A percentile compares a stretch with the other conserved stretches of the same genome.
These are phyloP conservation scores for Mytilinidion resinicola DNA, from an alignment of 495 filamentous ascomycete species.

Conservation along the genomic window DNA sequence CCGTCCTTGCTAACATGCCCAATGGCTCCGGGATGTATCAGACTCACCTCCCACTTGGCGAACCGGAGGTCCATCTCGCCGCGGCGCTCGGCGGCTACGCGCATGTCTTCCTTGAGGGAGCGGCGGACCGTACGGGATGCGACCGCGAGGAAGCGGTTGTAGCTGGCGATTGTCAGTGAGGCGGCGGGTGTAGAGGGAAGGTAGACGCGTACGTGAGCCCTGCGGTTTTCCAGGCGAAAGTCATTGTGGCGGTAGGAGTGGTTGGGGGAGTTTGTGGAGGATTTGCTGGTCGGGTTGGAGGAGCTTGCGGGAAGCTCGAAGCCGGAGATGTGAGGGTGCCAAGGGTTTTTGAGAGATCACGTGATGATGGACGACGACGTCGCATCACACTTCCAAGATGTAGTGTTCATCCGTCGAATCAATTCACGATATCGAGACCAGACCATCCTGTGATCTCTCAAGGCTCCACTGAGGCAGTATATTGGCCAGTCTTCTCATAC, in stretches of 20 bases:
- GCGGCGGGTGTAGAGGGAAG: not conserved
- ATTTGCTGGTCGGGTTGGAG: too few species aligned
- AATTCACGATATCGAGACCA: too few species aligned
- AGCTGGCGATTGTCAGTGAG: slow-evolving; percentile 44
- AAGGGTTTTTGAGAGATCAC: too few species aligned
- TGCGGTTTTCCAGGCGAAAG: slow-evolving; percentile 96
- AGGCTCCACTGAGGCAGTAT: too few species aligned
- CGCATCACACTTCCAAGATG: too few species aligned
- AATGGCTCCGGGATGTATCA: slow-evolving; percentile 7
- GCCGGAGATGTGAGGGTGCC: too few species aligned
- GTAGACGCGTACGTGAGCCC: slow-evolving; percentile 74
- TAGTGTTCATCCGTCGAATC: too few species aligned
- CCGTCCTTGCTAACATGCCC: slow-evolving; percentile 2
- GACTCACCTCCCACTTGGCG: slow-evolving; percentile 91
- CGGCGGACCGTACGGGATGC: slow-evolving; percentile 75
- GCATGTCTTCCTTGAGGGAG: slow-evolving; percentile 88
- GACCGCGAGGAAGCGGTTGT: slow-evolving; percentile 78
- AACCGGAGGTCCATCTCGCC: slow-evolving; percentile 86
- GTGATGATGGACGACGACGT: too few species aligned
- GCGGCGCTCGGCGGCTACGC: slow-evolving; percentile 80
- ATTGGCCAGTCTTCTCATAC: too few species aligned
- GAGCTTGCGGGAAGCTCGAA: too few species aligned
- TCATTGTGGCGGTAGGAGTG: slow-evolving; percentile 66
- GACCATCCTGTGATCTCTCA: too few species aligned
- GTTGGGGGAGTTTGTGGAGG: not conserved